phyloP scores from a whole-genome alignment of 225 moss, liverwort and hornwort genomes.

The Bryum argenteum region DNA sequence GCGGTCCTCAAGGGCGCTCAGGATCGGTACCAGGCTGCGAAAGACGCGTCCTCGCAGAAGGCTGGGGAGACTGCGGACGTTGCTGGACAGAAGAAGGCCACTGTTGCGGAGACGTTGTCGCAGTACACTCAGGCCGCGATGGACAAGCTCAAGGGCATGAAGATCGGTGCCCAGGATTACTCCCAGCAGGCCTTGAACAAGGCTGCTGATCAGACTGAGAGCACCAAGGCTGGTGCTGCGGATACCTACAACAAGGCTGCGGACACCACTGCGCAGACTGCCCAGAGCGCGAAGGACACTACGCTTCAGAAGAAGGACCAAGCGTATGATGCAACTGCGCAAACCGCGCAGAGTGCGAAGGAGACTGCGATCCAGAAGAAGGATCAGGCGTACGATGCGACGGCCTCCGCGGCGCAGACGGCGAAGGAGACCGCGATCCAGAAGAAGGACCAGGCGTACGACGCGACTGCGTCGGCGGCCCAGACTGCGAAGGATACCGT shows the following conservation, averaged over 20 bases:
- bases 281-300: constrained; percentile 25
- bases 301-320: constrained; percentile 25
- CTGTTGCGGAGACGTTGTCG: constrained; percentile 29
- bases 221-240: constrained; percentile 20
- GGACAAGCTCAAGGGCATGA: constrained; percentile 40
- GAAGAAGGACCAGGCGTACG: constrained; percentile 22
- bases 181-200: constrained; percentile 26
- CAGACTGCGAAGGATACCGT: constrained; percentile 14
- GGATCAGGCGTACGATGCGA: constrained; percentile 23
- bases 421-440: constrained; percentile 15
- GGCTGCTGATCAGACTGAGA: constrained; percentile 29
- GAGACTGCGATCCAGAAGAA: constrained; percentile 30
- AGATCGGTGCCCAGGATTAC: constrained; percentile 20
- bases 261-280: constrained; percentile 23
- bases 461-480: background rate
- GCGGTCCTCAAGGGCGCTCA: constrained; percentile 40
- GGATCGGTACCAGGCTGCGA: constrained; percentile 37
- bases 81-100: constrained; percentile 37
- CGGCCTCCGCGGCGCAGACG: constrained; percentile 20
- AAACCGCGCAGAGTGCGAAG: constrained; percentile 23
- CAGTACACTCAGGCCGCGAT: constrained; percentile 45
- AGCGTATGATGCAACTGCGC: constrained; percentile 11
- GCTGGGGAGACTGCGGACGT: constrained; percentile 8
- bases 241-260: constrained; percentile 29
- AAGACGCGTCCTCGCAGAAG: constrained; percentile 31